A percentile compares a stretch with the other conserved stretches of the same genome.
Evolutionary conservation across 2,329 filamentous ascomycete genomes (phyloP).

Genomic region (Sclerotinia nivalis): DNA sequence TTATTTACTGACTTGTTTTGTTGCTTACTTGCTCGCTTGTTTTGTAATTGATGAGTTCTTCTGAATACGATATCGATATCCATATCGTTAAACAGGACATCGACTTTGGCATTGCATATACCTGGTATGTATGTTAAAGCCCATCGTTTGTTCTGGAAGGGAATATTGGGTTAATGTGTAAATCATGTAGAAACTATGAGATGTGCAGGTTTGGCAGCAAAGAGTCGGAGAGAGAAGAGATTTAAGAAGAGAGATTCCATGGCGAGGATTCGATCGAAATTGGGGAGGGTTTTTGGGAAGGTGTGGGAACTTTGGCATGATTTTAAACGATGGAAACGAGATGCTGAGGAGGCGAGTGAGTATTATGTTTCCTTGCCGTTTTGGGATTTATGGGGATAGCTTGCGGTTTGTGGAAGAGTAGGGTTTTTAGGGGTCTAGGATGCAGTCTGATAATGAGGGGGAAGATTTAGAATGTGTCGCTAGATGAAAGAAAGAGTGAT

Average conservation of each 20-base stretch:
- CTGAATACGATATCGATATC: too few relatives aligned
- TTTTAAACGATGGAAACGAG: not conserved
- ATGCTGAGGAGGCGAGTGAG: not conserved
- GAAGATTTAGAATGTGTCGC: not conserved
- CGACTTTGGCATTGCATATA: not conserved
- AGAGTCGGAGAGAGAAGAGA: not conserved
- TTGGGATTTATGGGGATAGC: not conserved
- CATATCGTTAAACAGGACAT: not conserved
- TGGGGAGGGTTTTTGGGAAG: not conserved
- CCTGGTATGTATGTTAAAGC: not conserved
- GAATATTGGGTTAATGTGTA: not conserved
- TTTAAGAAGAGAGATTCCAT: not conserved
- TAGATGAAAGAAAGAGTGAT: accelerated
- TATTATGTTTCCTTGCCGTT: not conserved
- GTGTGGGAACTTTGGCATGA: not conserved
- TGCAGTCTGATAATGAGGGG: too few relatives aligned
- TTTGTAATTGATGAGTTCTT: not conserved
- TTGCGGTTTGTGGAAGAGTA: not conserved
- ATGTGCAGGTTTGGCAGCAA: not conserved
- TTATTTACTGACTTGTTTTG: not conserved
- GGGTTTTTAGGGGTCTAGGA: too few relatives aligned
- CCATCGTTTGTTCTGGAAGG: too few relatives aligned
- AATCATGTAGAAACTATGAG: not conserved
- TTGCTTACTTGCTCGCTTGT: not conserved
- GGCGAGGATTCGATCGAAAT: not conserved